These are phyloP conservation scores for Diaporthe australafricana DNA, from an alignment of 2,329 filamentous ascomycete genomes.

Conservation along the genomic window DNA sequence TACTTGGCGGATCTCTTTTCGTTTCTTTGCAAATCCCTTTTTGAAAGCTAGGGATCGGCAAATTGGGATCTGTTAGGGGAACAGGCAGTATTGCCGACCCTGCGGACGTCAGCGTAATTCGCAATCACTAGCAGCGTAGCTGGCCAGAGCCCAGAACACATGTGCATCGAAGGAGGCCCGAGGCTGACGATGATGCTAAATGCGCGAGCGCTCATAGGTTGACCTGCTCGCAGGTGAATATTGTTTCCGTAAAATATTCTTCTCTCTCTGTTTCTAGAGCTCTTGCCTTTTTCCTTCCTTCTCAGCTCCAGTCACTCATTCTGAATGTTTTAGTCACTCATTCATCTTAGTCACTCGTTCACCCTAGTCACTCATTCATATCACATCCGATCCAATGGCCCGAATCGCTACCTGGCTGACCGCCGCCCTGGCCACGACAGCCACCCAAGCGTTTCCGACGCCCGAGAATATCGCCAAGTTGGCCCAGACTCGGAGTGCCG, in stretches of 20 bases:
- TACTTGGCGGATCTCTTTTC: neutral
- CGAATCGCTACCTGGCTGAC: neutral
- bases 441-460: neutral
- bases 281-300: neutral
- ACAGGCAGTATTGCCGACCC: neutral
- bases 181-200: neutral
- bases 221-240: neutral
- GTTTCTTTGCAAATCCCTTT: neutral
- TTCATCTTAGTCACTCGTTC: neutral
- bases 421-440: neutral
- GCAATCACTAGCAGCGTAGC: neutral
- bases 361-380: neutral
- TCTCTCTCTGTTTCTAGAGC: neutral
- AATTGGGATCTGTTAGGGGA: slow-evolving; percentile 17
- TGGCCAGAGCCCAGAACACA: neutral
- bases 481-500: neutral
- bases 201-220: slow-evolving; percentile 5
- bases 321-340: neutral
- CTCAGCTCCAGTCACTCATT: slow-evolving; percentile 2
- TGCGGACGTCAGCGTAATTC: neutral
- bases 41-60: neutral
- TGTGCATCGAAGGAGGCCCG: too few species aligned
- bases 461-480: slow-evolving; percentile 8
- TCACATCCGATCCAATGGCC: neutral
- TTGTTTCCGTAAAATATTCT: neutral